Conservation (phyloP, 306 rosid genomes). For the Medicago arabica region DNA sequence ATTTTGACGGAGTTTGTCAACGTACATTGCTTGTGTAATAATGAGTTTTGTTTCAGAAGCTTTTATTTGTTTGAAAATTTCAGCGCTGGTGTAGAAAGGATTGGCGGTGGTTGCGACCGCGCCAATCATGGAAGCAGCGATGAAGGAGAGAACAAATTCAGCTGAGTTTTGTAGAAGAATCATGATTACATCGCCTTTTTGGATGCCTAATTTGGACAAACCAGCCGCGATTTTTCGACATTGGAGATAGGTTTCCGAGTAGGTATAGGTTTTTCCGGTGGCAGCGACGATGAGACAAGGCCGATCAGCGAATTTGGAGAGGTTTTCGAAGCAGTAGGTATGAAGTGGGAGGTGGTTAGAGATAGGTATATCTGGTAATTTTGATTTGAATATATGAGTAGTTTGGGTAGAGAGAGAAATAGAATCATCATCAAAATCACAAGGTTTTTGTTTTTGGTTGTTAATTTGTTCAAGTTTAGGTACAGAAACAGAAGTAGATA, state of each 20-base stretch:
- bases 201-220: conserved; percentile 58
- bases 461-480: not conserved
- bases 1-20: conserved; percentile 55
- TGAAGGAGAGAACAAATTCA: conserved; percentile 69
- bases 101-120: conserved; percentile 82
- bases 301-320: conserved; percentile 50
- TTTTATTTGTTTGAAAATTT: conserved; percentile 67
- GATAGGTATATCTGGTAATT: conserved; percentile 72
- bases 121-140: conserved; percentile 81
- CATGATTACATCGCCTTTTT: conserved; percentile 74
- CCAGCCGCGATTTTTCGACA: conserved; percentile 59
- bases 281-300: conserved; percentile 77
- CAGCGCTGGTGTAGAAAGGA: conserved; percentile 75
- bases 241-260: conserved; percentile 54
- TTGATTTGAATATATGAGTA: conserved; percentile 61
- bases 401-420: not conserved
- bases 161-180: conserved; percentile 76
- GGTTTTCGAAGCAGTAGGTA: conserved; percentile 62
- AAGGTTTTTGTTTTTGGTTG: not conserved
- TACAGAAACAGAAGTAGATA: not conserved
- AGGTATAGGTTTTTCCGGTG: conserved; percentile 63
- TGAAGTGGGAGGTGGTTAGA: conserved; percentile 80
- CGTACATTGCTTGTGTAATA: conserved; percentile 70
- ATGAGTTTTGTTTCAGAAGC: conserved; percentile 60
- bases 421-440: too few relatives aligned